Evolutionary conservation across 169 alveolate genomes (phyloP), one percentile per base, ranked within the genome.

Genomic region (Babesia bovis): DNA sequence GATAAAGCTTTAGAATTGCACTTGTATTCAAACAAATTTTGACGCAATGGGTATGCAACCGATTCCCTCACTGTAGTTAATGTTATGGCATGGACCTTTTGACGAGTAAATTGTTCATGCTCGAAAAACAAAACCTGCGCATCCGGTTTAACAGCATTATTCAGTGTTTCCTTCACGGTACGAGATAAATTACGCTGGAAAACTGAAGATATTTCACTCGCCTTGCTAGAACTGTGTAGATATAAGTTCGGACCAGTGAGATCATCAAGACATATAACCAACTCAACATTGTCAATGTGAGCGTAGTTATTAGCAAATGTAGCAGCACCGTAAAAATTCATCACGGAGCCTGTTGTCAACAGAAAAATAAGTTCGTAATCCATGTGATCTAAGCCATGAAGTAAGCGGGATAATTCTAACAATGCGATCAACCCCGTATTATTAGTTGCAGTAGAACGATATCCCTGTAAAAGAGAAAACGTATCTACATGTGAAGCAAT

Each of bases 221-320:
- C 19, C 56, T 67, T 67, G 78, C 66, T 67, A 1, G 78, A 47
- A 1, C 38, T 40, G 26, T 78, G 83, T 13, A 67, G 32, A 66
- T 68, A 78, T 5, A 78, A 53, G 12, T 55, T 49, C 6, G 55
- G 47, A 3, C 63, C 50, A 10, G 83, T 42, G 32, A 78, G 50
- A 53, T 67, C 83, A 32, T 78, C 82, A 17, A 78, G 71, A 40
- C 60, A 41, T 4, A 78, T 28, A 17, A 73, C 78, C 47, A 78
- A 50, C 28, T 68, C 83, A 23, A 78, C 58, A 36, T 70, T 53
- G 32, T 69, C 58, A 33, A 49, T 70, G 13, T 45, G 26, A n/a
- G 41, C 19, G 36, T 61, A 42, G 1, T 52, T 23, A n/a, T 50
- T 60, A 13, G 69, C 57, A 40, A 69, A 78, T 9, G 53, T 21